A percentile compares a stretch with the other conserved stretches of the same genome.
phyloP scores from a whole-genome alignment of 345 rosid species.

The Salix arbutifolia region DNA sequence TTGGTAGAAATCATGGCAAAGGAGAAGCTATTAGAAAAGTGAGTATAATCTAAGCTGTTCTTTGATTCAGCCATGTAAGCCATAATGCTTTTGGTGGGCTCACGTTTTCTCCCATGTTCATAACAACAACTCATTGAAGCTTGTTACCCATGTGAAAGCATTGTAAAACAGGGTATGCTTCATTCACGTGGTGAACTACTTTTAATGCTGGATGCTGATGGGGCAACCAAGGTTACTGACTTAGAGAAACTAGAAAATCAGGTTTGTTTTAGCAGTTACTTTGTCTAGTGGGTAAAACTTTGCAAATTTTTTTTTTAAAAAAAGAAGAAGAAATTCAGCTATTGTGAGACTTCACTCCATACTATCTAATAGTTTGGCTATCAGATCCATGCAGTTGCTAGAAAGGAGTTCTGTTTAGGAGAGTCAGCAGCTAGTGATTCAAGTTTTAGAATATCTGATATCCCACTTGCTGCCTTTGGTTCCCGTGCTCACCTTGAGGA shows the following conservation, averaged over 20 bases:
- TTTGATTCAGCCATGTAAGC: not conserved
- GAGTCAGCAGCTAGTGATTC: slow-evolving; percentile 39
- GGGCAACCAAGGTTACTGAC: slow-evolving; percentile 93
- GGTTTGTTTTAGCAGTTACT: slow-evolving; percentile 42
- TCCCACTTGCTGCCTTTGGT: slow-evolving; percentile 82
- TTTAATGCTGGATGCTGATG: slow-evolving; percentile 99
- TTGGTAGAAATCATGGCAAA: slow-evolving; percentile 93
- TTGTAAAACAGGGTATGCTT: slow-evolving; percentile 96
- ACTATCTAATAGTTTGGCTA: slow-evolving; percentile 33
- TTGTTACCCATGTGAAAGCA: slow-evolving; percentile 69
- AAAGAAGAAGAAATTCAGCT: not conserved
- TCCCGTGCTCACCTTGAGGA: slow-evolving; percentile 99
- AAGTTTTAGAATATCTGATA: slow-evolving; percentile 54
- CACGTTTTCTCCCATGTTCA: slow-evolving; percentile 2
- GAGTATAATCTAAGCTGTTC: slow-evolving; percentile 41
- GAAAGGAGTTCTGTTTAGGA: slow-evolving; percentile 42
- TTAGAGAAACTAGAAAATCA: slow-evolving; percentile 91
- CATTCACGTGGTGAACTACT: slow-evolving; percentile 96
- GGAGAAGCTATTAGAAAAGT: slow-evolving; percentile 99
- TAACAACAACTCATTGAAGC: slow-evolving; percentile 43
- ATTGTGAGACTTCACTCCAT: not conserved
- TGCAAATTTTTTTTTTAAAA: not conserved
- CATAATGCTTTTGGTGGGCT: slow-evolving; percentile 8
- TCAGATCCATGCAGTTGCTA: slow-evolving; percentile 79
- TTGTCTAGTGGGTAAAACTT: not conserved